Percentiles rank a stretch among this genome's conserved stretches.
Conservation (phyloP, 2,329 filamentous ascomycete species). For the Epichloe amarillans region DNA sequence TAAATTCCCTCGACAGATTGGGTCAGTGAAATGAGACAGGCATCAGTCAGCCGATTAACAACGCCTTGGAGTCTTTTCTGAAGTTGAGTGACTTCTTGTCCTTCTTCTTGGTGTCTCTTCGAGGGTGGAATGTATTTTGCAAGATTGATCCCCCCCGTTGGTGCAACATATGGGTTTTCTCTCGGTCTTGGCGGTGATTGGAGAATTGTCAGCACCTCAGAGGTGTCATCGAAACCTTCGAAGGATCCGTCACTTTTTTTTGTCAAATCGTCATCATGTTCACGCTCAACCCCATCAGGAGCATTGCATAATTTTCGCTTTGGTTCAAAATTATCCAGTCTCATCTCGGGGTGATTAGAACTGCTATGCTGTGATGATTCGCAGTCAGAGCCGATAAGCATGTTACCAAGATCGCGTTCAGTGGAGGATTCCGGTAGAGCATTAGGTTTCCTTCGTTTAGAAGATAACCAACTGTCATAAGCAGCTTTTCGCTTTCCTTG, state of each 20-base stretch:
- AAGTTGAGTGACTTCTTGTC: conserved; percentile 55
- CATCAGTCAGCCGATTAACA: conserved; percentile 84
- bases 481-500: conserved; percentile 48
- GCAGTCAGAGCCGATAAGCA: not conserved
- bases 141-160: conserved; percentile 32
- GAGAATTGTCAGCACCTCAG: conserved; percentile 13
- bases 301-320: not conserved
- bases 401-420: not conserved
- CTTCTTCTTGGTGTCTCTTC: conserved; percentile 42
- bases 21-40: conserved; percentile 75
- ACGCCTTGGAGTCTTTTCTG: conserved; percentile 74
- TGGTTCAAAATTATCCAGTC: not conserved
- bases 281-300: not conserved
- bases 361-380: not conserved
- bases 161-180: conserved; percentile 86
- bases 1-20: conserved; percentile 75
- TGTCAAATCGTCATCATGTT: not conserved
- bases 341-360: not conserved
- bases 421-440: conserved; percentile 7
- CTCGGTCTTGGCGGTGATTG: conserved; percentile 33
- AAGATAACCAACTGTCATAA: conserved; percentile 46
- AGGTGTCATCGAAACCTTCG: conserved; percentile 23
- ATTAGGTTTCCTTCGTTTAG: conserved; percentile 30
- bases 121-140: conserved; percentile 86
- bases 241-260: conserved; percentile 21